Evolutionary conservation across 495 filamentous ascomycete genomes (phyloP).

Genomic region (Geopyxis carbonaria): DNA sequence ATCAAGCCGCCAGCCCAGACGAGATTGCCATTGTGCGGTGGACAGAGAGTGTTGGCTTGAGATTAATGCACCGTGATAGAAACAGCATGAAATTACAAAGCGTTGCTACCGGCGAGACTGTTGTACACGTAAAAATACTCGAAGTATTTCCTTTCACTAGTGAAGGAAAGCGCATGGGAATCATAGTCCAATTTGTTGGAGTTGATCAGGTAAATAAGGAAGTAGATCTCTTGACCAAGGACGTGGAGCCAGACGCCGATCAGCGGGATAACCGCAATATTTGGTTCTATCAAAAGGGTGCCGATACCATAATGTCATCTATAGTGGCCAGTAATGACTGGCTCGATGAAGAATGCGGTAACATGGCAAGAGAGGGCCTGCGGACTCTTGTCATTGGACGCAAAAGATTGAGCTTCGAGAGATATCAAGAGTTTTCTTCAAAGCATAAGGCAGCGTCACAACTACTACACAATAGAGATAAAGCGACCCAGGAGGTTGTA

Average conservation of each 20-base stretch:
- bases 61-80: conserved; percentile 69
- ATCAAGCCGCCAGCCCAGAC: conserved; percentile 93
- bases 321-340: conserved; percentile 95
- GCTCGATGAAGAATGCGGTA: conserved; percentile 95
- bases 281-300: conserved; percentile 98
- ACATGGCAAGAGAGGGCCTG: conserved; percentile 94
- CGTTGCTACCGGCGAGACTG: conserved; percentile 52
- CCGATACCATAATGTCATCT: conserved; percentile 88
- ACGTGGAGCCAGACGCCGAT: conserved; percentile 32
- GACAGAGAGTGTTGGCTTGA: conserved; percentile 83
- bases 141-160: conserved; percentile 97
- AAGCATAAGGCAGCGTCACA: conserved; percentile 67
- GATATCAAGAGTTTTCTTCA: conserved; percentile 62
- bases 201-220: neutral
- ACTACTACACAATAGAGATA: conserved; percentile 59
- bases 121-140: conserved; percentile 75
- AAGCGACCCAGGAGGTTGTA: conserved; percentile 61
- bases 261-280: conserved; percentile 44
- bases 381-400: conserved; percentile 87
- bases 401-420: conserved; percentile 54
- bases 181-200: conserved; percentile 63
- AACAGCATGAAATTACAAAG: conserved; percentile 67
- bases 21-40: conserved; percentile 96
- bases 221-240: conserved; percentile 22
- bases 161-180: conserved; percentile 97